These are phyloP conservation scores for Xylaria sp. DNA, from an alignment of 2,329 filamentous ascomycete genomes.

Conservation along the genomic window DNA sequence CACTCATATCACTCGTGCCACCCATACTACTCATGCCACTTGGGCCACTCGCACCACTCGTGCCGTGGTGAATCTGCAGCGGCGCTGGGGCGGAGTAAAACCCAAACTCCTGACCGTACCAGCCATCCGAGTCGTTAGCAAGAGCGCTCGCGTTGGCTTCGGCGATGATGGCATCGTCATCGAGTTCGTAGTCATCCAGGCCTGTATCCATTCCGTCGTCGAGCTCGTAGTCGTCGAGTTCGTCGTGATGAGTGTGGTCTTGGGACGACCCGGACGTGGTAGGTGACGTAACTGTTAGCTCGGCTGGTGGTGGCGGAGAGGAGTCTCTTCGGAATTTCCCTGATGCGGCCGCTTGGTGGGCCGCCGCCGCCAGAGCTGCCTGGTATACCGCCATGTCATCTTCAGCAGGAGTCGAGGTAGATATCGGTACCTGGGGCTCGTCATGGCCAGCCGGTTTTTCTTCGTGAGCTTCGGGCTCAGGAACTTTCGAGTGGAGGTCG, in stretches of 20 bases:
- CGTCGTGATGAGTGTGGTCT: conserved; percentile 28
- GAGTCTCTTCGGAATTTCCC: conserved; percentile 72
- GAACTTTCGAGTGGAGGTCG: conserved; percentile 31
- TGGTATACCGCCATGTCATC: conserved; percentile 69
- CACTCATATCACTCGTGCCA: too few species aligned
- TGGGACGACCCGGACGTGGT: conserved; percentile 37
- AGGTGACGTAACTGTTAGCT: conserved; percentile 41
- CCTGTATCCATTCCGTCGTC: conserved; percentile 58
- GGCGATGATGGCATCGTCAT: conserved; percentile 90
- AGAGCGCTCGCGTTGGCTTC: conserved; percentile 93
- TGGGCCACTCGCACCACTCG: too few species aligned
- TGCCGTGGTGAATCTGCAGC: conserved; percentile 29
- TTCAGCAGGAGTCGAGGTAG: conserved; percentile 18
- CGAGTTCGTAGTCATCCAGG: conserved; percentile 67
- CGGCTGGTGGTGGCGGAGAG: conserved; percentile 43
- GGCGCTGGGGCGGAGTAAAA: conserved; percentile 75
- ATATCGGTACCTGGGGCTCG: conserved; percentile 22
- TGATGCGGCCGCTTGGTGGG: conserved; percentile 73
- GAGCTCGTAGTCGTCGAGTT: conserved; percentile 47
- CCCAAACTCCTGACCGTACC: conserved; percentile 95
- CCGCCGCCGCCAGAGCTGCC: conserved; percentile 79
- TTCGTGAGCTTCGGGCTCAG: conserved; percentile 7
- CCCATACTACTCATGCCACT: too few species aligned
- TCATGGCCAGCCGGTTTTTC: conserved; percentile 20
- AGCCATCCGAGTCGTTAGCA: conserved; percentile 88